phyloP scores from a whole-genome alignment of 495 filamentous ascomycete genomes.

The Pyrenula massariospora region DNA sequence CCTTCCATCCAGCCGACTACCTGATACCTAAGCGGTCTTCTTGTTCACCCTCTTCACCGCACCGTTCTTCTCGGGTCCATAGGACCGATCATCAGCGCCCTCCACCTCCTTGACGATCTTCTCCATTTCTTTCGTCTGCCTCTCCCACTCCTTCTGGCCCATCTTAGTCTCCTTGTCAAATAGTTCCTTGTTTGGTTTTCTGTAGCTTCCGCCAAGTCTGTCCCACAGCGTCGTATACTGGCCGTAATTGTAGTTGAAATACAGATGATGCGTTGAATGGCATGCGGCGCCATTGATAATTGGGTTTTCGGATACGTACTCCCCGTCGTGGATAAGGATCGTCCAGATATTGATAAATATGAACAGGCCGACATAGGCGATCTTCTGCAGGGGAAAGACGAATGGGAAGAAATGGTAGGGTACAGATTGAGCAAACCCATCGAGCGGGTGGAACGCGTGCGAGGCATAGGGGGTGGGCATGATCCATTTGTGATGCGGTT shows the following conservation, averaged over 20 bases:
- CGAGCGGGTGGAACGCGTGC: conserved; percentile 90
- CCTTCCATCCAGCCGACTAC: background rate
- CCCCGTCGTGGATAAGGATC: conserved; percentile 93
- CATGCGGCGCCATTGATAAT: conserved; percentile 92
- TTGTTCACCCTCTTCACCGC: conserved; percentile 33
- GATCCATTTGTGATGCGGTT: conserved; percentile 99
- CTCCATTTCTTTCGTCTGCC: conserved; percentile 81
- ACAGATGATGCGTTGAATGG: conserved; percentile 94
- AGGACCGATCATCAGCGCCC: conserved; percentile 73
- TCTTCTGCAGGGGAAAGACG: conserved; percentile 85
- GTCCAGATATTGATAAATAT: conserved; percentile 96
- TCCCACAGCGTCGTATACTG: conserved; percentile 97
- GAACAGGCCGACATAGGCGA: conserved; percentile 77
- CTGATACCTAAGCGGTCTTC: conserved; percentile 22
- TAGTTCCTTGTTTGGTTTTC: conserved; percentile 75
- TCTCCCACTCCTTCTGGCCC: conserved; percentile 67
- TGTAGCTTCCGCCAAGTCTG: conserved; percentile 77
- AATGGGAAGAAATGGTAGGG: conserved; percentile 94
- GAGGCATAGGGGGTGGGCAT: conserved; percentile 92
- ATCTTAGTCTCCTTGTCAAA: conserved; percentile 85
- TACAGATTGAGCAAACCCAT: conserved; percentile 84
- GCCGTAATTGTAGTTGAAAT: conserved; percentile 98
- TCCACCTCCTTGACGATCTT: conserved; percentile 71
- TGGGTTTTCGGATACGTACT: conserved; percentile 81
- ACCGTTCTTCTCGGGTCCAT: conserved; percentile 35